Conservation (phyloP, 192 early-diverging fungal species). For the Coemansia sp. region DNA sequence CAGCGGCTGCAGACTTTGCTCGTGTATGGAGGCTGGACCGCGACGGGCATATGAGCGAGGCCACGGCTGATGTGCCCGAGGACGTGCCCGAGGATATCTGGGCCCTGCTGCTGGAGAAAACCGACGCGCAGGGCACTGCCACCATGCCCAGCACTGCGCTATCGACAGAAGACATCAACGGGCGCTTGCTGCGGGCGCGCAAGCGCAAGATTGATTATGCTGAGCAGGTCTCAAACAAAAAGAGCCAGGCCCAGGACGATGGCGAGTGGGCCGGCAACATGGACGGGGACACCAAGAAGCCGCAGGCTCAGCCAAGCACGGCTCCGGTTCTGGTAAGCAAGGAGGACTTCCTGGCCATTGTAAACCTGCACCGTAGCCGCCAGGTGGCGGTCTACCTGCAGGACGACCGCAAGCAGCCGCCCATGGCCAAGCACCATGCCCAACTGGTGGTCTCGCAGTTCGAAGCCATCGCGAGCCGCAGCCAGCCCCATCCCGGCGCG, state of each 20-base stretch:
- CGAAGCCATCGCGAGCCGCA: not conserved
- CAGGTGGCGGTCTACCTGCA: not conserved
- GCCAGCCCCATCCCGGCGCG: not conserved
- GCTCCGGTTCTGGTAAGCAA: not conserved
- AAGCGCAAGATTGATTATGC: slow-evolving; percentile 38
- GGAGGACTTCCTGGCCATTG: not conserved
- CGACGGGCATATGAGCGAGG: not conserved
- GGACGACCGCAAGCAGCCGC: not conserved
- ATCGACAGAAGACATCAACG: slow-evolving; percentile 9
- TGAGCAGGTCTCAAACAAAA: not conserved
- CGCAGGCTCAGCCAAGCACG: not conserved
- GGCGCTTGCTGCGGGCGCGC: slow-evolving; percentile 30
- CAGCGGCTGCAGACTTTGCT: slow-evolving; percentile 10
- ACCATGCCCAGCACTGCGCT: not conserved
- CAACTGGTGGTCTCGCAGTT: not conserved
- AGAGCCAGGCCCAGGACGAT: not conserved
- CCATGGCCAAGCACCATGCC: not conserved
- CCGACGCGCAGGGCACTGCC: not conserved
- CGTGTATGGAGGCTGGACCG: slow-evolving; percentile 30
- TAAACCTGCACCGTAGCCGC: not conserved
- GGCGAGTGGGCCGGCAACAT: not conserved
- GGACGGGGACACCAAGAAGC: slow-evolving; percentile 8
- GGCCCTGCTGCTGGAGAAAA: not conserved
- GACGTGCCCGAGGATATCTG: slow-evolving; percentile 3
- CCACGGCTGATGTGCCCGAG: slow-evolving; percentile 9